Percentiles rank a stretch among this genome's conserved stretches.
phyloP scores from a whole-genome alignment of 495 filamentous ascomycete species.

The Tuber microsphaerosporum region DNA sequence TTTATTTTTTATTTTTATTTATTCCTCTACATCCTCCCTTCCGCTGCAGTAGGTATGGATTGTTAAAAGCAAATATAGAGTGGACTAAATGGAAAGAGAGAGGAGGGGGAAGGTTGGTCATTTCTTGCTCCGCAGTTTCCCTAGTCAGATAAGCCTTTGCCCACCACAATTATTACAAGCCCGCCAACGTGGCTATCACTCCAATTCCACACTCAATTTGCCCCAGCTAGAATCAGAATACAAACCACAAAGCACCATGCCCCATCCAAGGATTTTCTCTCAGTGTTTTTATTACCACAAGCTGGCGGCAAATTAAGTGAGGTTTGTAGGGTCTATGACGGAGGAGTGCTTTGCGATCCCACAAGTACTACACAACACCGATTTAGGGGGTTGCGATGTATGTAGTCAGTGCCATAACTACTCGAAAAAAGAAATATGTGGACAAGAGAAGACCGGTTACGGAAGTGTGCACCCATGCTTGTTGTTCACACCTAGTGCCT shows the following conservation, averaged over 20 bases:
- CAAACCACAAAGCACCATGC: not conserved
- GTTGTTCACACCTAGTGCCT: not conserved
- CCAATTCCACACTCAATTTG: not conserved
- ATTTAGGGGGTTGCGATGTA: not conserved
- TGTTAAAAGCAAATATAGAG: constrained; percentile 1
- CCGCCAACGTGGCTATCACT: not conserved
- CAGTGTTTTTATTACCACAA: not conserved
- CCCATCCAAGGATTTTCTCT: not conserved
- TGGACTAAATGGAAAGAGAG: not conserved
- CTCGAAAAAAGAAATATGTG: not conserved
- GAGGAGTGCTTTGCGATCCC: not conserved
- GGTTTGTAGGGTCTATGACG: not conserved
- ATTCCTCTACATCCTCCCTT: not conserved
- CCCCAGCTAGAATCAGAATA: not conserved
- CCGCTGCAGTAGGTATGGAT: not conserved
- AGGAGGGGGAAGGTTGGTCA: not conserved
- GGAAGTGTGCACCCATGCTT: not conserved
- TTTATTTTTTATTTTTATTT: not conserved
- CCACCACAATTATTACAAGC: not conserved
- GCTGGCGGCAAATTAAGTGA: not conserved
- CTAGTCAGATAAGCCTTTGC: not conserved
- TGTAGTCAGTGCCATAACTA: not conserved
- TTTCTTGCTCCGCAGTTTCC: not conserved
- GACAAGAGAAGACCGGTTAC: not conserved
- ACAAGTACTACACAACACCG: not conserved